A percentile compares a stretch with the other conserved stretches of the same genome.
Conservation (phyloP, 1,284 basidiomycete species). For the Ganoderma boninense region DNA sequence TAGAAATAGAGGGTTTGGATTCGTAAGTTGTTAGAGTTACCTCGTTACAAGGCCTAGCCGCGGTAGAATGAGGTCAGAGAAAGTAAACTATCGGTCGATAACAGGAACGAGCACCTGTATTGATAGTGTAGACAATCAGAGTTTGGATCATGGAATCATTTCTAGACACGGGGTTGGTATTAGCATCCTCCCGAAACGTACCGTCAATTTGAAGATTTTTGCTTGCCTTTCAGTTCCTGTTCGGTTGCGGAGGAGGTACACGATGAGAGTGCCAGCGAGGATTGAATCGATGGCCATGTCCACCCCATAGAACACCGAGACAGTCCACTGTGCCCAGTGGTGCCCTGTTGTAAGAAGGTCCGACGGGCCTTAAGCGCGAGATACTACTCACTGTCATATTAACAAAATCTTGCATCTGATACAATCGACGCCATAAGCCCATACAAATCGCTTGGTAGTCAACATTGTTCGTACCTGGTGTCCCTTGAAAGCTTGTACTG, state of each 20-base stretch:
- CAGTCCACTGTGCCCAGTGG: not conserved
- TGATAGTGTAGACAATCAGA: conserved; percentile 5
- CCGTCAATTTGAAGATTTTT: not conserved
- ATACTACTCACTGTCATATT: not conserved
- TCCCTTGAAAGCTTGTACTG: not conserved
- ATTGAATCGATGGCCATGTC: not conserved
- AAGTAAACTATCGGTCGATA: not conserved
- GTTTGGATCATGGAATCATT: conserved; percentile 5
- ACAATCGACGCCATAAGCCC: not conserved
- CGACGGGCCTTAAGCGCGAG: not conserved
- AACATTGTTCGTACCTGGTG: not conserved
- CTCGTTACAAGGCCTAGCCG: not conserved
- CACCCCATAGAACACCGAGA: not conserved
- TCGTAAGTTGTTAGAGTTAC: not conserved
- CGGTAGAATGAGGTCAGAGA: not conserved
- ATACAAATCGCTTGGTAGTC: not conserved
- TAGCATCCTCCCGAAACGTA: not conserved
- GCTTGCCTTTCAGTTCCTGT: not conserved
- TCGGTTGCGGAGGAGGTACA: not conserved
- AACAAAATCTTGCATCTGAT: not conserved
- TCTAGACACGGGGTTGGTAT: not conserved
- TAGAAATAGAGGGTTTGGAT: not conserved
- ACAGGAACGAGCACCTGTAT: not conserved
- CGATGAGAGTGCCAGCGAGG: not conserved
- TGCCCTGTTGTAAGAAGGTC: not conserved